Conservation (phyloP, 2,329 filamentous ascomycete genomes). For the Cryphonectria radicalis region DNA sequence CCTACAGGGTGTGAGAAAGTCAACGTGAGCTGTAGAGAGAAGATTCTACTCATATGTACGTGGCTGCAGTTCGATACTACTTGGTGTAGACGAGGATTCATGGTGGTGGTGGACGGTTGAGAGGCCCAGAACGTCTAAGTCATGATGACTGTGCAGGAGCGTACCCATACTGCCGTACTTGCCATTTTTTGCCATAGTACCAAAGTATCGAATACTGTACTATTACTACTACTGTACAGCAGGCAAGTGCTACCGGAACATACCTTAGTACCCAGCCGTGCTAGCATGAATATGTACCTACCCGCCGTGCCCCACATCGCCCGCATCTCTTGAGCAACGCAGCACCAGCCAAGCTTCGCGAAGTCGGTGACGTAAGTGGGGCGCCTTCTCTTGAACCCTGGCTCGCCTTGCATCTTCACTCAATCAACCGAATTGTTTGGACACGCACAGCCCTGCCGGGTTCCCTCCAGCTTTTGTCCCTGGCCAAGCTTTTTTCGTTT, state of each 20-base stretch:
- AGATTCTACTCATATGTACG: too few species aligned
- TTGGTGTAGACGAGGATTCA: too few species aligned
- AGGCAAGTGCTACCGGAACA: not conserved
- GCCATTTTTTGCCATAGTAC: not conserved
- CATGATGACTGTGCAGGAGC: not conserved
- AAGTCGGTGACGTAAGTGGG: slow-evolving; percentile 2
- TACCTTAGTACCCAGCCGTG: not conserved
- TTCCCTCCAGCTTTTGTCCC: not conserved
- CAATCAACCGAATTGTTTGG: not conserved
- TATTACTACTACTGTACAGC: not conserved
- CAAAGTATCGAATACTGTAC: too few species aligned
- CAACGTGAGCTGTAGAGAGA: not conserved
- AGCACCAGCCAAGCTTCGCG: slow-evolving; percentile 6
- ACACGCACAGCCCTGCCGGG: not conserved
- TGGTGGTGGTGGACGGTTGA: too few species aligned
- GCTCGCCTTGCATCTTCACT: not conserved
- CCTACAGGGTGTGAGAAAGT: not conserved
- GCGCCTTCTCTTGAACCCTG: not conserved
- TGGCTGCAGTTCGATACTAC: too few species aligned
- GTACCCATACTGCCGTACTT: not conserved
- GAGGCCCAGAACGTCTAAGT: too few species aligned
- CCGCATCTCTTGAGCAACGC: slow-evolving; percentile 1
- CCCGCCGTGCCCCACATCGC: not conserved
- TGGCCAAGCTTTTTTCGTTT: not conserved
- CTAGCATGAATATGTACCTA: not conserved